Base-by-base conservation (phyloP, 2,329 filamentous ascomycete genomes). In the Cytospora piceae region DNA sequence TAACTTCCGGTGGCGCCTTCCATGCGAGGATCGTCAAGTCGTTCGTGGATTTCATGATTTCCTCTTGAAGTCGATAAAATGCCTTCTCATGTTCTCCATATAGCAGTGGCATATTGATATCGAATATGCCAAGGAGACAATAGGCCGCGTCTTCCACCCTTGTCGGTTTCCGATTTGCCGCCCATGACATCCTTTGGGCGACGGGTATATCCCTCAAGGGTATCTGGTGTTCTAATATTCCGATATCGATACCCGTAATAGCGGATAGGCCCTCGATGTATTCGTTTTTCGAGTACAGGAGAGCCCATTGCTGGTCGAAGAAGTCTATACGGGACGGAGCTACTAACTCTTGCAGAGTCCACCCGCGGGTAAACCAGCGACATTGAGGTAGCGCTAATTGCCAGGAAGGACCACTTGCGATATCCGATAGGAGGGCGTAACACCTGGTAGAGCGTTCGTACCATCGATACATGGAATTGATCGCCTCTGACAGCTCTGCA, bases 301-400 rank as follows among this genome's bases (percentile, higher is more conserved):
- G 51, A 4, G 4, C 46, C 70, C 68, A 71, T 31, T 60, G 55
- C 32, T 15, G 39, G 57, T 49, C 62, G 46, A 52, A 71, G 57
- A 69, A 71, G 29, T 56, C 46, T 14, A 71, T n/a, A 0, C 53
- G 20, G 11, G 32, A 12, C 14, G 3, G 32, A 0, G 68, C 54
- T 3, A 57, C 67, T 12, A 69, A 32, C 31, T 61, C 55, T 51
- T 53, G 51, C 4, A 58, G 49, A 1, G 61, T 65, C 57, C 63
- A 65, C 3, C 63, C 63, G 1, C 57, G 29, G 12, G 63, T 61
- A 31, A 61, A 65, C 63, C 63, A 64, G 8, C 46, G 46, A 24
- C 46, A 49, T 22, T 4, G 42, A 22, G 42, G 15, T 7, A 49
- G 42, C 22, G 3, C 42, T 11, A 3, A 7, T 24, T 22, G 42